Evolutionary conservation across 2,329 filamentous ascomycete genomes (phyloP), one percentile per base, ranked within the genome.

Genomic region (Nemania sp.): DNA sequence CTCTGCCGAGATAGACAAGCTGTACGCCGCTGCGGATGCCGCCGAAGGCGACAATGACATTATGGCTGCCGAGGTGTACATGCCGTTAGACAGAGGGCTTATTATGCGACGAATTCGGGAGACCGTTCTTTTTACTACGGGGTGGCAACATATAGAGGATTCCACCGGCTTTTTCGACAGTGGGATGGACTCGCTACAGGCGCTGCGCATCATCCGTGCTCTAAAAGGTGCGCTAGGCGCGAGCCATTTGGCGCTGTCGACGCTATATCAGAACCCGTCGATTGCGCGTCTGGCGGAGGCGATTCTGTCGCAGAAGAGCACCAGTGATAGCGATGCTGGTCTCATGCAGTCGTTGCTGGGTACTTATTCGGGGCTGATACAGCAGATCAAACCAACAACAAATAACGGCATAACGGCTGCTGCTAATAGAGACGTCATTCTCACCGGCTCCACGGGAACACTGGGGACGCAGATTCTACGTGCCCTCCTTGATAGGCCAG

Each of bases 391-490:
- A 5, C 15, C 18, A 49, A 5, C n/a, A 10, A 20, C 7, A 13
- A 34, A 12, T 18, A 34, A 9, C 18, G 15, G 20, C 12, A 20
- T 9, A 25, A 4, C 42, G 5, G 40, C 13, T 5, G 5, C 40
- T 9, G 40, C 11, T 43, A 18, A 5, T 10, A 18, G 5, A 11
- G n/a, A 40, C 7, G 29, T 51, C 20, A 6, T 73, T 15, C 55
- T 73, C 1, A 73, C 71, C 0, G 71, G 71, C 5, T 72, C 70
- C 2, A 72, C 67, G 0, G 69, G 70, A 1, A 64, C 61, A 0
- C n/a, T 71, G 2, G 71, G 69, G 4, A 69, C 66, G 1, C 60
- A 66, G 18, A 49, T 72, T 0, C 43, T 73, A 9, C 53, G 39
- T 5, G 51, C 63, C 1, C 57, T 73, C 1, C 66, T 72, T 1